phyloP scores from a whole-genome alignment of 768 basidiomycete genomes.

The Hemileccinum impolitum region DNA sequence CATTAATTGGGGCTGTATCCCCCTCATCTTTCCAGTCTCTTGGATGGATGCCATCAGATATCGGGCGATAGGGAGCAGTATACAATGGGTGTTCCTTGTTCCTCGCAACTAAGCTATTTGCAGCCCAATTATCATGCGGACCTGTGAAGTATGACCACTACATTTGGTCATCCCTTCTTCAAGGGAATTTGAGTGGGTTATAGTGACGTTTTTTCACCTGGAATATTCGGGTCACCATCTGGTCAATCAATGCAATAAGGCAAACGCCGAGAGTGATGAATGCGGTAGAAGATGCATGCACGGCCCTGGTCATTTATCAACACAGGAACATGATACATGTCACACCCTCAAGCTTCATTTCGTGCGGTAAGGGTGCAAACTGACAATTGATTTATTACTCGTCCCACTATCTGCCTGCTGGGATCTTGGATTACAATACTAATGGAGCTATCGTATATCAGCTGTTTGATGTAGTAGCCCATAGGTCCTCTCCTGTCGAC shows the following conservation, averaged over 20 bases:
- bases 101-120: too few species aligned
- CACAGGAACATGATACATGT: not conserved
- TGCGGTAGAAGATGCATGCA: not conserved
- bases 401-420: not conserved
- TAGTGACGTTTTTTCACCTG: too few species aligned
- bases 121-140: too few species aligned
- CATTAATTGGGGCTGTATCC: too few species aligned
- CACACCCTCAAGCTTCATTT: too few species aligned
- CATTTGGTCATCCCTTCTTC: too few species aligned
- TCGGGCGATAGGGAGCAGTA: too few species aligned
- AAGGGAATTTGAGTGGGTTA: too few species aligned
- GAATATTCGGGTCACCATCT: not conserved
- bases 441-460: constrained; percentile 4
- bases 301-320: not conserved
- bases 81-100: too few species aligned
- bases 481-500: constrained; percentile 14
- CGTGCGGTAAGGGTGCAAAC: not conserved
- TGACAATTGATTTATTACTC: not conserved
- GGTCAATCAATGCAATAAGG: not conserved
- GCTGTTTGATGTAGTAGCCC: constrained; percentile 7
- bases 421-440: not conserved
- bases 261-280: not conserved
- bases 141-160: too few species aligned
- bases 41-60: too few species aligned
- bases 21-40: too few species aligned